Conservation (phyloP, 2,329 filamentous ascomycete genomes). For the Xylaria sp. region DNA sequence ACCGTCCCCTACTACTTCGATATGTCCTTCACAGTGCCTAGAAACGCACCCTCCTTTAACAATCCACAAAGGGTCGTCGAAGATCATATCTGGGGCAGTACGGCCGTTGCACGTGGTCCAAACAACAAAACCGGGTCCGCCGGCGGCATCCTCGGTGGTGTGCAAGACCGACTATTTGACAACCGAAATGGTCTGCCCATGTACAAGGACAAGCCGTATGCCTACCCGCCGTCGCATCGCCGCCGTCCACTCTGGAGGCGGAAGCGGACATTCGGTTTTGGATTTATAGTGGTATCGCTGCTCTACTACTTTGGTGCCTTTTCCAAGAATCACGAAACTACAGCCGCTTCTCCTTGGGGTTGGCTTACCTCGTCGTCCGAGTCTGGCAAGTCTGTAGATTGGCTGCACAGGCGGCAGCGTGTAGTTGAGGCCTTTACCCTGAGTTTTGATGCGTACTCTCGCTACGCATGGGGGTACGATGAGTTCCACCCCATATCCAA, state of each 20-base stretch:
- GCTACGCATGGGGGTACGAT: slow-evolving; percentile 92
- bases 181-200: slow-evolving; percentile 73
- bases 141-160: slow-evolving; percentile 52
- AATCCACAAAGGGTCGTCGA: slow-evolving; percentile 69
- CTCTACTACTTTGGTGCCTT: slow-evolving; percentile 76
- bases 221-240: slow-evolving; percentile 65
- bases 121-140: slow-evolving; percentile 28
- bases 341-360: slow-evolving; percentile 55
- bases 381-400: slow-evolving; percentile 61
- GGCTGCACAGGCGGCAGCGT: slow-evolving; percentile 76
- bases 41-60: slow-evolving; percentile 71
- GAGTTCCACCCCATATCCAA: slow-evolving; percentile 86
- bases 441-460: slow-evolving; percentile 92
- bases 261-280: slow-evolving; percentile 63
- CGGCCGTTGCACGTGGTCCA: slow-evolving; percentile 49
- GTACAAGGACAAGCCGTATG: slow-evolving; percentile 99
- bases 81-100: slow-evolving; percentile 68
- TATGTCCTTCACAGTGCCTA: slow-evolving; percentile 71
- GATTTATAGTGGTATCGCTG: slow-evolving; percentile 59
- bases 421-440: slow-evolving; percentile 90
- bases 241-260: slow-evolving; percentile 65
- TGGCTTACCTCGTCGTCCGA: slow-evolving; percentile 61
- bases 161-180: slow-evolving; percentile 71
- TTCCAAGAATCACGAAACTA: slow-evolving; percentile 43
- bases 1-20: slow-evolving; percentile 45